Percentiles rank a stretch among this genome's conserved stretches.
Conservation (phyloP, 2,329 filamentous ascomycete species). For the Thelonectria discophora region DNA sequence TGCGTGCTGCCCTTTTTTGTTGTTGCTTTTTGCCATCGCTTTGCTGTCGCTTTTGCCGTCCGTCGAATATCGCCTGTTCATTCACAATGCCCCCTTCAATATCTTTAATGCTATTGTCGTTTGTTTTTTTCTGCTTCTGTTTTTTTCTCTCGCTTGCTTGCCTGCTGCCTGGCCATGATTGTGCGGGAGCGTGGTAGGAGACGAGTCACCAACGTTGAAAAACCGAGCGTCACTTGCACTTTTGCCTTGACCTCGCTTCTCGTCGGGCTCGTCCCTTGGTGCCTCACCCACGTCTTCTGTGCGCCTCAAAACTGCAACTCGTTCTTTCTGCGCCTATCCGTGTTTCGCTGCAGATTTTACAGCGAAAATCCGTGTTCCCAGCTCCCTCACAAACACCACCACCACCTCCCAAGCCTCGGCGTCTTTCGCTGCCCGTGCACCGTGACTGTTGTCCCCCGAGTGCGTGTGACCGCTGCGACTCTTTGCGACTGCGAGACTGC, state of each 20-base stretch:
- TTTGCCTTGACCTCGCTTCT: conserved; percentile 25
- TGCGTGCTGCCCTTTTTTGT: conserved; percentile 22
- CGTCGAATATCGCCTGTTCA: conserved; percentile 1
- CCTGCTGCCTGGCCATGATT: not conserved
- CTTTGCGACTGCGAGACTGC: conserved; percentile 11
- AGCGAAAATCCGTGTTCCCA: conserved; percentile 26
- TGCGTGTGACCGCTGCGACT: conserved; percentile 36
- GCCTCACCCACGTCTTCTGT: conserved; percentile 11
- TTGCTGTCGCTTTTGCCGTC: too few relatives aligned
- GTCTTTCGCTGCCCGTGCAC: conserved; percentile 30
- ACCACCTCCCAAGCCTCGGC: conserved; percentile 19
- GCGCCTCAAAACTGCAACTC: conserved; percentile 18
- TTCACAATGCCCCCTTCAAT: conserved; percentile 8
- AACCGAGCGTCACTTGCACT: conserved; percentile 24
- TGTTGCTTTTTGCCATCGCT: too few relatives aligned
- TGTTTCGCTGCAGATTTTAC: conserved; percentile 25
- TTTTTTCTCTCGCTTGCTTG: not conserved
- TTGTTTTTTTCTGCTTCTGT: conserved; percentile 16
- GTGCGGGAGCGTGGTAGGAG: conserved; percentile 1
- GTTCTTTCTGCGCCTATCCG: conserved; percentile 15
- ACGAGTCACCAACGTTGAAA: conserved; percentile 12
- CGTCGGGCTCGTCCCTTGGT: conserved; percentile 7
- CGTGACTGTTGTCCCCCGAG: conserved; percentile 38
- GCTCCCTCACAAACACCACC: too few relatives aligned
- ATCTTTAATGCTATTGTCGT: conserved; percentile 23